Evolutionary conservation across 352 stramenopile species (phyloP).

Genomic region (Nothophytophthora sp.): DNA sequence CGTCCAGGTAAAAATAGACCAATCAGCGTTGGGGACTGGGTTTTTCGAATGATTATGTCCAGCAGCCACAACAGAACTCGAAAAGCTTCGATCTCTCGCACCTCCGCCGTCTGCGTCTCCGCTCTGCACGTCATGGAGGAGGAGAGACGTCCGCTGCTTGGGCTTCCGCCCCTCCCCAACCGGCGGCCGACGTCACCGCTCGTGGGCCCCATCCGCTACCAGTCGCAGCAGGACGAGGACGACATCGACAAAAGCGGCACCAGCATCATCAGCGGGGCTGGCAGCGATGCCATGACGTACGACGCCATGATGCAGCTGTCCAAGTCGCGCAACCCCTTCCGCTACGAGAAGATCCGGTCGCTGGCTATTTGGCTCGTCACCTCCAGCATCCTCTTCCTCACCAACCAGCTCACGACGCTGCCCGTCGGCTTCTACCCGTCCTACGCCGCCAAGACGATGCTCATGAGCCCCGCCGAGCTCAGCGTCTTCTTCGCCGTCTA

Average conservation of each 20-base stretch:
- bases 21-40: too few species aligned
- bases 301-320: slow-evolving; percentile 68
- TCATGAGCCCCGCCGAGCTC: slow-evolving; percentile 49
- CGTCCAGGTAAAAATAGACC: too few species aligned
- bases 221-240: slow-evolving; percentile 16
- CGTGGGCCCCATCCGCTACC: slow-evolving; percentile 8
- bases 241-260: slow-evolving; percentile 35
- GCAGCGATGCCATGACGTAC: slow-evolving; percentile 43
- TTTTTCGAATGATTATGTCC: too few species aligned
- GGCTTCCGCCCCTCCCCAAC: slow-evolving; percentile 8
- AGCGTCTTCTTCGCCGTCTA: slow-evolving; percentile 78
- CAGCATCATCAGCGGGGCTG: slow-evolving; percentile 29
- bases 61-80: too few species aligned
- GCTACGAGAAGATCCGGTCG: slow-evolving; percentile 38
- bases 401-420: slow-evolving; percentile 75
- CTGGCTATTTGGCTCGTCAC: slow-evolving; percentile 51
- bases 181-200: slow-evolving; percentile 2
- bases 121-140: slow-evolving; percentile 13
- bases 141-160: slow-evolving; percentile 20
- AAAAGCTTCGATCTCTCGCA: too few species aligned
- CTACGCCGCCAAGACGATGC: slow-evolving; percentile 47
- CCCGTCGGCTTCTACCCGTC: slow-evolving; percentile 75
- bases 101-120: too few species aligned
- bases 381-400: slow-evolving; percentile 61
- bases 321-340: slow-evolving; percentile 52